Evolutionary conservation across 371 early-diverging fungal species (phyloP).

Genomic region (Mucor racemosus): DNA sequence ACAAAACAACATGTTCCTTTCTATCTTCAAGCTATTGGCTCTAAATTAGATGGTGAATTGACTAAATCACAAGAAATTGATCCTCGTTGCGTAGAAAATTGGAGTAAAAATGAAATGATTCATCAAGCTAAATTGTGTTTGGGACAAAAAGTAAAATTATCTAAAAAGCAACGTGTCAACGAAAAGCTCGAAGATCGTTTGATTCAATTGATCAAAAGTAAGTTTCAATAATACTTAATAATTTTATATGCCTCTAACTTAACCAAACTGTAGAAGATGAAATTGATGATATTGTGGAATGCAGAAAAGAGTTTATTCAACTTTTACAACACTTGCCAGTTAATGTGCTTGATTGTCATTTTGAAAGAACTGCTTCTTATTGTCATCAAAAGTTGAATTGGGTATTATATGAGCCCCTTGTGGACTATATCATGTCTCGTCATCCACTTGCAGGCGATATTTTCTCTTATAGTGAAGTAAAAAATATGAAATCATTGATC

Average conservation of each 20-base stretch:
- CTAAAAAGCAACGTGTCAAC: background rate
- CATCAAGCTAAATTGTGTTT: slow-evolving; percentile 24
- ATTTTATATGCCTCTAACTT: background rate
- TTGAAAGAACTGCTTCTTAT: slow-evolving; percentile 19
- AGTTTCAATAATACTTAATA: background rate
- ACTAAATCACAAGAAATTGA: background rate
- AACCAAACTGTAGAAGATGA: background rate
- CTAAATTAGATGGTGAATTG: slow-evolving; percentile 18
- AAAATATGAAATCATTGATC: slow-evolving; percentile 16
- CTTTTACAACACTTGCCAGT: slow-evolving; percentile 31
- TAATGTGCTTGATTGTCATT: slow-evolving; percentile 19
- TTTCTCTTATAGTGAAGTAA: slow-evolving; percentile 37
- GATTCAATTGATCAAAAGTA: background rate
- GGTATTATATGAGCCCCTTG: slow-evolving; percentile 37
- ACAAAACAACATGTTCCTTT: slow-evolving; percentile 44
- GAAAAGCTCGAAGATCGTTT: background rate
- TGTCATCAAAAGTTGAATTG: slow-evolving; percentile 30
- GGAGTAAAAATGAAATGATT: slow-evolving; percentile 28
- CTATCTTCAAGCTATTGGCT: slow-evolving; percentile 31
- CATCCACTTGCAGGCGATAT: slow-evolving; percentile 54
- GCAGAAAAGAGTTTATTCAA: slow-evolving; percentile 22
- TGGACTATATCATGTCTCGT: slow-evolving; percentile 45
- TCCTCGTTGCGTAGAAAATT: slow-evolving; percentile 6
- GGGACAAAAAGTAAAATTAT: background rate
- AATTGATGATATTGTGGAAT: background rate